phyloP scores from a whole-genome alignment of 192 early-diverging fungal species.

The Neocallimastix lanati region DNA sequence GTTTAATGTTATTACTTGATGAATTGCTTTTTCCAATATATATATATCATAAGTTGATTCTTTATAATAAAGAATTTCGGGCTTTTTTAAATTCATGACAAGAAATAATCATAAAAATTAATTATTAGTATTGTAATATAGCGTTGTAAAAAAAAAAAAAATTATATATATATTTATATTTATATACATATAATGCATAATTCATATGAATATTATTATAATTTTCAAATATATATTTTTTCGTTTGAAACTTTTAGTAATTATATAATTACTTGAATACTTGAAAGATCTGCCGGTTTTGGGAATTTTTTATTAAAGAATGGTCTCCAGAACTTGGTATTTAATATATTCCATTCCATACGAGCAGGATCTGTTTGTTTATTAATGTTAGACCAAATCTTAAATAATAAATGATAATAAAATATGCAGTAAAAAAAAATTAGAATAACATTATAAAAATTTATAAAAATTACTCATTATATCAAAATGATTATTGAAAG shows the following conservation, averaged over 20 bases:
- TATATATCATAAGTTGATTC: slow-evolving; percentile 6
- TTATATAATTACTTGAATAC: slow-evolving; percentile 17
- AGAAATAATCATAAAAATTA: too few relatives aligned
- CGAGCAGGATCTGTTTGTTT: slow-evolving; percentile 10
- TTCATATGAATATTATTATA: too few relatives aligned
- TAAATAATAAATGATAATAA: background rate
- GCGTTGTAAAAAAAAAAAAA: too few relatives aligned
- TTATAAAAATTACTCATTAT: too few relatives aligned
- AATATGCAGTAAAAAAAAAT: too few relatives aligned
- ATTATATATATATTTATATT: too few relatives aligned
- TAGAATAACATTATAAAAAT: too few relatives aligned
- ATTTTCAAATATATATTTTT: too few relatives aligned
- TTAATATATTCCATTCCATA: slow-evolving; percentile 16
- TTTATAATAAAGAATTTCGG: slow-evolving; percentile 13
- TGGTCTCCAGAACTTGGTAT: slow-evolving; percentile 11
- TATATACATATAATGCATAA: too few relatives aligned
- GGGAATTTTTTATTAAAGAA: slow-evolving; percentile 9
- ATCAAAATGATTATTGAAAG: too few relatives aligned
- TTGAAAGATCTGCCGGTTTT: background rate
- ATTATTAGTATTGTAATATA: too few relatives aligned
- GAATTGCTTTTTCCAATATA: slow-evolving; percentile 18
- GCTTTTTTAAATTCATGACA: background rate
- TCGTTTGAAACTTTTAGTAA: too few relatives aligned
- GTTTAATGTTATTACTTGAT: slow-evolving; percentile 13
- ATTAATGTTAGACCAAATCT: slow-evolving; percentile 37